Percentiles rank a stretch among this genome's conserved stretches.
These are phyloP conservation scores for Pseudomassariella vexata DNA, from an alignment of 2,329 filamentous ascomycete species.

Conservation along the genomic window DNA sequence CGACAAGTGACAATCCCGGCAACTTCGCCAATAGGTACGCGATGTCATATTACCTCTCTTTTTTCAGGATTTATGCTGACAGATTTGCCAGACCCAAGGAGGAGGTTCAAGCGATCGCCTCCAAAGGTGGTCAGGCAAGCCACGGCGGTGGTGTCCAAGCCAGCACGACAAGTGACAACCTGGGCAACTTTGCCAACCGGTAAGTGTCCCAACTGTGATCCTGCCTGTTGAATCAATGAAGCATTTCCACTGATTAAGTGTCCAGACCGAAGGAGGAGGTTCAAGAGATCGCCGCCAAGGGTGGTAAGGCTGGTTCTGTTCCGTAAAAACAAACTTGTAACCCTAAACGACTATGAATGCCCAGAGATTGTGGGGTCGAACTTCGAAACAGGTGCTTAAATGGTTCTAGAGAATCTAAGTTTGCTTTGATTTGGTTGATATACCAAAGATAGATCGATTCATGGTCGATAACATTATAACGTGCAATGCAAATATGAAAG, in stretches of 20 bases:
- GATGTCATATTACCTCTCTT: too few relatives aligned
- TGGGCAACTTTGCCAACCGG: constrained; percentile 33
- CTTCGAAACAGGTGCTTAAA: too few relatives aligned
- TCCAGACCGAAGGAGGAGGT: constrained; percentile 5
- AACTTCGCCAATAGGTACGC: constrained; percentile 31
- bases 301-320: constrained; percentile 1
- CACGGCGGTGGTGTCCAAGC: background rate
- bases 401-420: too few relatives aligned
- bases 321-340: too few relatives aligned
- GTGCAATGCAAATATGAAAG: background rate
- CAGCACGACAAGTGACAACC: too few relatives aligned
- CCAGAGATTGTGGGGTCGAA: too few relatives aligned
- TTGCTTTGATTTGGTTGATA: too few relatives aligned
- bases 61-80: constrained; percentile 11
- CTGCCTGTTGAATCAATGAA: too few relatives aligned
- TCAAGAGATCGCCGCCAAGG: constrained; percentile 1
- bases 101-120: constrained; percentile 2
- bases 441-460: too few relatives aligned
- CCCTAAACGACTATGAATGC: too few relatives aligned
- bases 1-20: constrained; percentile 29
- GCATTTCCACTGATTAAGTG: constrained; percentile 10
- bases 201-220: too few relatives aligned
- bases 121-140: constrained; percentile 1
- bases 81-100: constrained; percentile 2
- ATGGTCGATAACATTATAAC: too few relatives aligned